phyloP scores from a whole-genome alignment of 768 basidiomycete genomes.

The Xanthoconium purpureum region DNA sequence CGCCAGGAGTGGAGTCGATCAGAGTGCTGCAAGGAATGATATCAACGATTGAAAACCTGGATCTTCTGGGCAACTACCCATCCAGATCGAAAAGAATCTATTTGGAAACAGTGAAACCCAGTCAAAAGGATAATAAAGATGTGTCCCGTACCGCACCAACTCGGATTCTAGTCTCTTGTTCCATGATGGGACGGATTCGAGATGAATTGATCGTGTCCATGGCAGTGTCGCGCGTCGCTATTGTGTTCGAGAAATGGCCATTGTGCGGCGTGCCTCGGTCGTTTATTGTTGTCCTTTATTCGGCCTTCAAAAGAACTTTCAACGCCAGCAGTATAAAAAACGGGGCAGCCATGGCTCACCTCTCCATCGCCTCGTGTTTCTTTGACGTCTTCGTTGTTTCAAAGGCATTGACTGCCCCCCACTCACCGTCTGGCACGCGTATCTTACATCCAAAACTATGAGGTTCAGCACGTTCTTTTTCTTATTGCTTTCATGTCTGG shows the following conservation, averaged over 20 bases:
- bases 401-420: conserved; percentile 27
- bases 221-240: background rate
- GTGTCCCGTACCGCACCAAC: conserved; percentile 51
- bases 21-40: conserved; percentile 48
- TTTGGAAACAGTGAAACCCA: conserved; percentile 6
- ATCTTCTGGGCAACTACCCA: conserved; percentile 41
- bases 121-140: background rate
- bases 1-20: conserved; percentile 82
- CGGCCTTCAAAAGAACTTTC: background rate
- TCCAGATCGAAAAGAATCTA: conserved; percentile 72
- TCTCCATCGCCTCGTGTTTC: background rate
- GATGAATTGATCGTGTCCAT: background rate
- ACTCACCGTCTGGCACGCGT: background rate
- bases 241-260: background rate
- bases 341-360: background rate
- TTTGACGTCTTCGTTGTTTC: conserved; percentile 1
- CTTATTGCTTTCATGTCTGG: conserved; percentile 25
- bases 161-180: conserved; percentile 27
- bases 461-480: conserved; percentile 39
- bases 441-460: conserved; percentile 24
- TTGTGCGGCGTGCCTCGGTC: background rate
- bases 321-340: conserved; percentile 17
- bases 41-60: background rate
- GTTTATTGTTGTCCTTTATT: background rate
- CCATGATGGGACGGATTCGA: conserved; percentile 4